A percentile compares a stretch with the other conserved stretches of the same genome.
phyloP scores from a whole-genome alignment of 495 filamentous ascomycete genomes.

The Hypoxylon lienhwacheense region DNA sequence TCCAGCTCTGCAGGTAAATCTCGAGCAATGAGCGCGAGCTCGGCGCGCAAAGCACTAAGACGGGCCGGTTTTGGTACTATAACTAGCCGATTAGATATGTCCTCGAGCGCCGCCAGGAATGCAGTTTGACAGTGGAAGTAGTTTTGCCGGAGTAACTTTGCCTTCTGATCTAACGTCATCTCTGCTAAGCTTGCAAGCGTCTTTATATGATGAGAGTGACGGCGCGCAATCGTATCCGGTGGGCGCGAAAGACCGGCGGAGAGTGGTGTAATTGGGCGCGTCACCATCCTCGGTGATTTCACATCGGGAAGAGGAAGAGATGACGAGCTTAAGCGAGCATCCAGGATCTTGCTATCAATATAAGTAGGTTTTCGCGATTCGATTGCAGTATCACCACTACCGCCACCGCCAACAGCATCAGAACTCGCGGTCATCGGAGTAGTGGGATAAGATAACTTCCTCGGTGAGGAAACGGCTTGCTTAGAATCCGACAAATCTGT shows the following conservation, averaged over 20 bases:
- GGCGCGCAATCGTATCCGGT: conserved; percentile 49
- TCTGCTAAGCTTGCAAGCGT: conserved; percentile 54
- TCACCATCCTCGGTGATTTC: conserved; percentile 48
- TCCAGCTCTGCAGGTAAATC: conserved; percentile 76
- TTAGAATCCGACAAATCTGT: conserved; percentile 46
- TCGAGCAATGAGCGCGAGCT: conserved; percentile 70
- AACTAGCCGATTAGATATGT: conserved; percentile 75
- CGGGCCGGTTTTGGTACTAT: conserved; percentile 73
- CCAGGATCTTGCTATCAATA: conserved; percentile 49
- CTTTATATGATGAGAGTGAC: conserved; percentile 54
- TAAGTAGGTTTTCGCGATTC: conserved; percentile 35
- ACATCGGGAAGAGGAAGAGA: conserved; percentile 65
- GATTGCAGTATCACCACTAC: conserved; percentile 15
- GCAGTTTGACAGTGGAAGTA: conserved; percentile 75
- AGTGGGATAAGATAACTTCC: conserved; percentile 32
- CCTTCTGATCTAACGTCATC: conserved; percentile 59
- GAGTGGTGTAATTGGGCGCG: conserved; percentile 53
- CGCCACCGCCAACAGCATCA: conserved; percentile 18
- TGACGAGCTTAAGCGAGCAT: conserved; percentile 62
- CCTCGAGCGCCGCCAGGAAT: conserved; percentile 70
- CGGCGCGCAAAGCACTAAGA: conserved; percentile 72
- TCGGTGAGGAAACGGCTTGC: conserved; percentile 33
- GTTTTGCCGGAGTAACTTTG: conserved; percentile 66
- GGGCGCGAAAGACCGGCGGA: conserved; percentile 55
- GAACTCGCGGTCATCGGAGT: conserved; percentile 26